These are phyloP conservation scores for Asterophora parasitica DNA, from an alignment of 768 basidiomycete species.

Conservation along the genomic window DNA sequence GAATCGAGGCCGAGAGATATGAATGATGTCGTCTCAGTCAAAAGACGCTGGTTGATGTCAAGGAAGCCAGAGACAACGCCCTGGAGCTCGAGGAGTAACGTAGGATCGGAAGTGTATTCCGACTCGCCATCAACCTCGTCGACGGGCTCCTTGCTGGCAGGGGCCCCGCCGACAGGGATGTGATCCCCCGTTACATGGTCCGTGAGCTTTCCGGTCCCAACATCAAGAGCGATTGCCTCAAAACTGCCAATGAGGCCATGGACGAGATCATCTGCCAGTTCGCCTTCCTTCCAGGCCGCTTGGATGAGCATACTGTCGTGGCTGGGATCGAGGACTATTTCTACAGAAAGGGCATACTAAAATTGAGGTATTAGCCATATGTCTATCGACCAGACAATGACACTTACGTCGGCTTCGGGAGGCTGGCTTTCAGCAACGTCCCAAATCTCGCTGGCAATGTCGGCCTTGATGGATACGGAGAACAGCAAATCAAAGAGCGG, in stretches of 20 bases:
- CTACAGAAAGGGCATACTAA: constrained; percentile 28
- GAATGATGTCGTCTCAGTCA: constrained; percentile 29
- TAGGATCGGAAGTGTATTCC: constrained; percentile 9
- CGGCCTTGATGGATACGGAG: constrained; percentile 25
- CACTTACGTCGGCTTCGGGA: constrained; percentile 28
- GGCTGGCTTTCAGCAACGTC: constrained; percentile 24
- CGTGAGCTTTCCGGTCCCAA: constrained; percentile 6
- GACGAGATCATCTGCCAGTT: constrained; percentile 9
- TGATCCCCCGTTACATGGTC: not conserved
- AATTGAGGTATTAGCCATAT: not conserved
- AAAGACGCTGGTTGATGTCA: constrained; percentile 16
- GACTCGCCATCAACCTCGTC: too few relatives aligned
- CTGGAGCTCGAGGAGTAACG: constrained; percentile 13
- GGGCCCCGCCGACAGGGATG: not conserved
- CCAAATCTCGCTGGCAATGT: constrained; percentile 19
- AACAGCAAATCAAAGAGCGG: constrained; percentile 28
- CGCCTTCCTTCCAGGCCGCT: constrained; percentile 23
- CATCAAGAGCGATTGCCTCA: constrained; percentile 17
- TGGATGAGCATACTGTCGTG: constrained; percentile 20
- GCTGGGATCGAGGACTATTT: constrained; percentile 23
- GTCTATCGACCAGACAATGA: not conserved
- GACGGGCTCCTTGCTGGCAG: too few relatives aligned
- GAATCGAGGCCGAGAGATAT: constrained; percentile 45
- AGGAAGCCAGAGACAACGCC: constrained; percentile 24
- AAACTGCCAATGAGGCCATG: constrained; percentile 19